phyloP scores from a whole-genome alignment of 257 asterid species.

The Scutellaria minor region DNA sequence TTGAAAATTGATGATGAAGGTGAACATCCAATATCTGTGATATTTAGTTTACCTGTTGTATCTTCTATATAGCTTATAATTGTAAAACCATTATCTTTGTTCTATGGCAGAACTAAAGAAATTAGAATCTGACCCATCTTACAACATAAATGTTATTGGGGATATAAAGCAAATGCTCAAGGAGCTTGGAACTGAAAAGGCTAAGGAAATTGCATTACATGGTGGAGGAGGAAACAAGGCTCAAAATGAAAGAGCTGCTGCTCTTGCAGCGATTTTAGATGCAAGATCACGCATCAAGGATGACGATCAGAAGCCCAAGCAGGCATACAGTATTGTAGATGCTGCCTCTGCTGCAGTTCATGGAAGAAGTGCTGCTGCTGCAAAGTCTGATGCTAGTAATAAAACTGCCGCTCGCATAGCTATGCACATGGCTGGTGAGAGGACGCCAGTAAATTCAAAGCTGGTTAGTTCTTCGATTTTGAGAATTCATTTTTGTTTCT shows the following conservation, averaged over 20 bases:
- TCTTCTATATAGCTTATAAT: constrained; percentile 13
- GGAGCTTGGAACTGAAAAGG: constrained; percentile 95
- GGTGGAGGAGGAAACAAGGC: constrained; percentile 99
- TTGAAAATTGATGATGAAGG: constrained; percentile 93
- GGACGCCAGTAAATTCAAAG: constrained; percentile 90
- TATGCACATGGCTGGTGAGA: constrained; percentile 97
- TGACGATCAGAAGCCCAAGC: constrained; percentile 59
- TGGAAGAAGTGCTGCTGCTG: constrained; percentile 98
- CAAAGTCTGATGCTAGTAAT: constrained; percentile 80
- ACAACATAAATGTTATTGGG: constrained; percentile 82
- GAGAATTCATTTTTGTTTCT: neutral
- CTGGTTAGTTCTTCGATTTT: constrained; percentile 60
- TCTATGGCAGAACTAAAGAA: constrained; percentile 64
- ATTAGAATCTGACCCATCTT: constrained; percentile 82
- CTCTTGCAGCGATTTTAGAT: constrained; percentile 79
- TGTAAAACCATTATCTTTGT: constrained; percentile 19
- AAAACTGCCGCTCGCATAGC: constrained; percentile 97
- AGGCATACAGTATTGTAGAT: constrained; percentile 87
- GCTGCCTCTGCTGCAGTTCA: constrained; percentile 99
- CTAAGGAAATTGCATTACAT: constrained; percentile 86
- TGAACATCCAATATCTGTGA: constrained; percentile 32
- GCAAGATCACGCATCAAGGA: constrained; percentile 94
- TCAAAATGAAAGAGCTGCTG: constrained; percentile 81
- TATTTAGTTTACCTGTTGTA: constrained; percentile 1
- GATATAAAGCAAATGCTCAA: constrained; percentile 89